These are phyloP conservation scores for Acanthochlamys bracteata DNA, from an alignment of 106 monocot species.

Conservation along the genomic window DNA sequence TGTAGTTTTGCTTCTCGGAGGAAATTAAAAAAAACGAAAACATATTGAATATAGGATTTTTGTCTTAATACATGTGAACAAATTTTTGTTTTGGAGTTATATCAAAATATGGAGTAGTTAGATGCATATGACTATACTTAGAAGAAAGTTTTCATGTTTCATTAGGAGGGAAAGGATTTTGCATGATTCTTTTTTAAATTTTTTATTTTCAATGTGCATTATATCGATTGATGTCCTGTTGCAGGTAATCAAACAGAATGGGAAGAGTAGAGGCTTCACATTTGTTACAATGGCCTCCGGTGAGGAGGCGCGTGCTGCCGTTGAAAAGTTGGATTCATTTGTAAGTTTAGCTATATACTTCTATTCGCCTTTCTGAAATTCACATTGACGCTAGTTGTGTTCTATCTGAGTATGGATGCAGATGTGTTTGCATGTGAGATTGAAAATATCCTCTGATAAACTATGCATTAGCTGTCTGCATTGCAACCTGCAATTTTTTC, in stretches of 20 bases:
- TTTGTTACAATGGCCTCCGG: slow-evolving; percentile 28
- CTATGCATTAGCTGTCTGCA: too few species aligned
- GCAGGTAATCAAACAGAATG: slow-evolving; percentile 29
- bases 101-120: too few species aligned
- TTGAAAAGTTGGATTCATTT: slow-evolving; percentile 33
- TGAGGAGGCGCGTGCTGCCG: slow-evolving; percentile 24
- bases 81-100: too few species aligned
- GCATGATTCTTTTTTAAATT: neutral
- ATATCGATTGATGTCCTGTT: neutral
- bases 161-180: neutral
- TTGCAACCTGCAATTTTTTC: too few species aligned
- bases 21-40: too few species aligned
- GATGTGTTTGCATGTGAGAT: too few species aligned
- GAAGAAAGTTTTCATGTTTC: neutral
- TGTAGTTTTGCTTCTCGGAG: too few species aligned
- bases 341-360: slow-evolving; percentile 8
- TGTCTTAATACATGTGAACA: too few species aligned
- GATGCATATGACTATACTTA: neutral
- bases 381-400: too few species aligned
- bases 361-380: neutral
- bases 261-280: slow-evolving; percentile 33
- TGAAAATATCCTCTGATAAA: too few species aligned
- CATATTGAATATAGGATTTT: too few species aligned
- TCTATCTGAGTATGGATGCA: too few species aligned
- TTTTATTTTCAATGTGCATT: neutral